Percentiles rank a stretch among this genome's conserved stretches.
Conservation (phyloP, 257 asterid genomes). For the Solanum rostratum region DNA sequence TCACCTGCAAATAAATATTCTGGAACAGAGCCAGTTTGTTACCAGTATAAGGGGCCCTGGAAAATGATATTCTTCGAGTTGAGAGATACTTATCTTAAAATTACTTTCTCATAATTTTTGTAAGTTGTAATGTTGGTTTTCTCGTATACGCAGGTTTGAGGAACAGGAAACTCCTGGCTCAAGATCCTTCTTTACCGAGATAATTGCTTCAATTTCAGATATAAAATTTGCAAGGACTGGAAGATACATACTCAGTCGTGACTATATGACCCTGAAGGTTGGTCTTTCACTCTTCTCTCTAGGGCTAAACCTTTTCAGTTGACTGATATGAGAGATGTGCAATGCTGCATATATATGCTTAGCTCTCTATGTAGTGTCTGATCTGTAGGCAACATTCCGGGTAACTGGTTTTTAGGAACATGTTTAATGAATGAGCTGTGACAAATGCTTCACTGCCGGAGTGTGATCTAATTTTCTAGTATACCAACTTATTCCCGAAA, state of each 20-base stretch:
- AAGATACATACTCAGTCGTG: slow-evolving; percentile 92
- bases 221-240: slow-evolving; percentile 93
- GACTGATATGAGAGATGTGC: background rate
- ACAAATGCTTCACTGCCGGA: background rate
- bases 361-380: background rate
- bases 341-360: background rate
- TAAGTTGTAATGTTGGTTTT: slow-evolving; percentile 13
- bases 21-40: background rate
- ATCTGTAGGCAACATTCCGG: background rate
- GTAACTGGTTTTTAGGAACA: background rate
- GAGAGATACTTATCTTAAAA: background rate
- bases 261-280: slow-evolving; percentile 99
- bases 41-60: background rate
- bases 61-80: background rate
- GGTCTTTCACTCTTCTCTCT: slow-evolving; percentile 4
- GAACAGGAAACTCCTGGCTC: slow-evolving; percentile 98
- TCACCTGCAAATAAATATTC: background rate
- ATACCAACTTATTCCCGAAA: background rate
- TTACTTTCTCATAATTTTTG: slow-evolving; percentile 2
- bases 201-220: slow-evolving; percentile 98
- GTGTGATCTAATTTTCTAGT: background rate
- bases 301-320: background rate
- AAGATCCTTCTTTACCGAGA: slow-evolving; percentile 99
- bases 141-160: slow-evolving; percentile 71
- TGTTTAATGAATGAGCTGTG: background rate